Conservation (phyloP, 2,329 filamentous ascomycete species). For the Pseudogymnoascus pannorum region DNA sequence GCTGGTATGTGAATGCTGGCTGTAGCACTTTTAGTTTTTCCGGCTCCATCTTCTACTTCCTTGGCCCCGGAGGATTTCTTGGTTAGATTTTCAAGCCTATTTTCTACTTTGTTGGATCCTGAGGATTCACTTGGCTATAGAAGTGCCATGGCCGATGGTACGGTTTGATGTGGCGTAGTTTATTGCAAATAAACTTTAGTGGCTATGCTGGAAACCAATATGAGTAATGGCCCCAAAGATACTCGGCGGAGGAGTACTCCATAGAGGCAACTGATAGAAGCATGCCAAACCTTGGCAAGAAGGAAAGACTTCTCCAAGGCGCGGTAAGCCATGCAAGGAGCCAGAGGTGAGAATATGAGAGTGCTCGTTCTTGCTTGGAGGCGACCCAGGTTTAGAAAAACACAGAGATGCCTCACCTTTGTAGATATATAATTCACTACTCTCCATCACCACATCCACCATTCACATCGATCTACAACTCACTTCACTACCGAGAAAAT, state of each 20-base stretch:
- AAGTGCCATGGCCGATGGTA: background rate
- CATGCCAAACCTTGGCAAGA: background rate
- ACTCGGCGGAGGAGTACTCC: background rate
- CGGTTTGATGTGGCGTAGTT: background rate
- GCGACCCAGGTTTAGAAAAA: background rate
- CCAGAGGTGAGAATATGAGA: background rate
- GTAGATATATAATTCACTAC: background rate
- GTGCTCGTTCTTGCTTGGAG: background rate
- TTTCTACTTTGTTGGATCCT: background rate
- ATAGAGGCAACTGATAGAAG: background rate
- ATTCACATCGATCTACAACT: background rate
- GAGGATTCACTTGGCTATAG: background rate
- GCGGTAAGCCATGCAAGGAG: background rate
- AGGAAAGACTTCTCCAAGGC: background rate
- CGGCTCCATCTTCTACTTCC: background rate
- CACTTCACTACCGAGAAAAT: background rate
- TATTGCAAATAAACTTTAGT: background rate
- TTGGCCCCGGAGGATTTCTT: background rate
- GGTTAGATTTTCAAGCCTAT: background rate
- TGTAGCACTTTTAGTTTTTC: background rate
- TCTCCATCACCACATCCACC: background rate
- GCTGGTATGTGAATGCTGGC: background rate
- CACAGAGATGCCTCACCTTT: background rate
- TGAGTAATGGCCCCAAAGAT: background rate
- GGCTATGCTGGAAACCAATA: background rate